Base-by-base conservation (phyloP, 305 asterid species). In the Fraxinus greggii region DNA sequence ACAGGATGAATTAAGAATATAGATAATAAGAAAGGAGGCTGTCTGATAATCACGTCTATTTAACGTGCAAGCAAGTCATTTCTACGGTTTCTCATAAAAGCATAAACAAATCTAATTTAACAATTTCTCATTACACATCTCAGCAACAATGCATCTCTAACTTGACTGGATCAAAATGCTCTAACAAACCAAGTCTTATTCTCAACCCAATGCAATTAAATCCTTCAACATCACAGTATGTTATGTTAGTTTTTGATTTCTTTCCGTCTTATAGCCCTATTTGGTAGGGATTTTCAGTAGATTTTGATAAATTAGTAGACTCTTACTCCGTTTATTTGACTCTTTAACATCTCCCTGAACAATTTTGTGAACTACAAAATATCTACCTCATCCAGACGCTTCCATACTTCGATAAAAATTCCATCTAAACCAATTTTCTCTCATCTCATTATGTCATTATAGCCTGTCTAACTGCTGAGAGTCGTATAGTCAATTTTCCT, bases 1-100 rank as follows among this genome's bases (percentile, higher is more conserved):
- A 89, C 84, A 77, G 54, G 69, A 69, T 12, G 5, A 77, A 67
- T 23, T 24, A 17, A 79, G 3, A 15, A 3, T 21, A 31, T 40
- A 21, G 69, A 32, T 32, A 10, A 12, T 36, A 63, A 59, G n/a
- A 24, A 23, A 21, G 35, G 1, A 75, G 23, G 24, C 8, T 19
- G 0, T 51, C 24, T 15, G 24, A 51, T n/a, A 15, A 51, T 51
- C 63, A 51, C 24, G 19, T 4, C 26, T 2, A 17, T 56, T 19
- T 56, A 56, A 36, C 38, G 19, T 73, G 78, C 31, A 33, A n/a
- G 17, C 76, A 2, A n/a, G 65, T 54, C 9, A 54, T 54, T 54
- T 54, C 65, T 4, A 5, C 1, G 24, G 23, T 4, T 51, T 51
- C 6, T 51, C 61, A 3, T 51, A 0, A 51, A 51, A 15, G 5